Percentiles rank a stretch among this genome's conserved stretches.
Evolutionary conservation across 257 asterid genomes (phyloP).

Genomic region (Cynanchum wilfordii): DNA sequence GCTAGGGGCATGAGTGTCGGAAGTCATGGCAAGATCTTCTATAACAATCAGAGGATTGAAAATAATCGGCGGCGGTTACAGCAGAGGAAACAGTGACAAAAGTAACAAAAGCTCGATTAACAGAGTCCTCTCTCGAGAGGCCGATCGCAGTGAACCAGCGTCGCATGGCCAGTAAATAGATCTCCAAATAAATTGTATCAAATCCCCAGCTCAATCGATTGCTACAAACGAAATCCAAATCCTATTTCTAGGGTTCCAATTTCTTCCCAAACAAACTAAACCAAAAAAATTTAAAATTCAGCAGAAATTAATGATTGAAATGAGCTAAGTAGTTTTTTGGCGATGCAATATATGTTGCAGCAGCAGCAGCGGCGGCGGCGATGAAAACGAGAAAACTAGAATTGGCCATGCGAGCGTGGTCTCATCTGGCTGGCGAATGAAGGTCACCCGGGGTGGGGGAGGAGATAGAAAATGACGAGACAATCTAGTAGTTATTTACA

Average conservation of each 20-base stretch:
- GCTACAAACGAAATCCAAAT: background rate
- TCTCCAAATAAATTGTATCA: slow-evolving; percentile 18
- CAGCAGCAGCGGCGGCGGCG: slow-evolving; percentile 14
- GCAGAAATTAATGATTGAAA: background rate
- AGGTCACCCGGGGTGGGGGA: no score
- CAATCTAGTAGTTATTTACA: background rate
- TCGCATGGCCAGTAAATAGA: slow-evolving; percentile 81
- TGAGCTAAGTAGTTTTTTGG: background rate
- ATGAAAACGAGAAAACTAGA: slow-evolving; percentile 30
- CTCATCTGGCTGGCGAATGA: slow-evolving; percentile 20
- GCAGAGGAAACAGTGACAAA: slow-evolving; percentile 7
- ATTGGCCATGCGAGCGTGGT: slow-evolving; percentile 17
- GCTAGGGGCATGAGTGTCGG: slow-evolving; percentile 59
- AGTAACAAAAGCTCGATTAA: slow-evolving; percentile 11
- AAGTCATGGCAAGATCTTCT: slow-evolving; percentile 46
- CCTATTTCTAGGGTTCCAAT: background rate
- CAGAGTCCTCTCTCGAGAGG: slow-evolving; percentile 77
- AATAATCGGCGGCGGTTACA: slow-evolving; percentile 13
- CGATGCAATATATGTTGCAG: slow-evolving; percentile 1
- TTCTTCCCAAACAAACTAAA: slow-evolving; percentile 3
- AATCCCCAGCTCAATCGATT: background rate
- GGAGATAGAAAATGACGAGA: background rate
- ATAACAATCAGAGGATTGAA: slow-evolving; percentile 23
- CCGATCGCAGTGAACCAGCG: slow-evolving; percentile 56
- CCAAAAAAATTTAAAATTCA: background rate